Evolutionary conservation across 2,329 filamentous ascomycete genomes (phyloP).

Genomic region (Ascochyta koolunga): DNA sequence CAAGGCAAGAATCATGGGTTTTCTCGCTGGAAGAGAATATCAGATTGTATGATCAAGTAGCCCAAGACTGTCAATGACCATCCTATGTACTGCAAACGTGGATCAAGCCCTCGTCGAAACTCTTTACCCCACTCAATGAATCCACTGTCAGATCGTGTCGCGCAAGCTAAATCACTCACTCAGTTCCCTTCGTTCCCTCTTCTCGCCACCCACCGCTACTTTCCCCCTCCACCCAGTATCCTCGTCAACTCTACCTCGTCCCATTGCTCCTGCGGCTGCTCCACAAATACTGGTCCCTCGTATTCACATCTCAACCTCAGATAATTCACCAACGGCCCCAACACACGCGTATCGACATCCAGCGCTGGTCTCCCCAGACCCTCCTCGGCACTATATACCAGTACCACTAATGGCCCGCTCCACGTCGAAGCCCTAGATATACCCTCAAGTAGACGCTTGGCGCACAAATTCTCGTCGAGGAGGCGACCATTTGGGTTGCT

Average conservation of each 20-base stretch:
- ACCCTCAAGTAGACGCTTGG: background rate
- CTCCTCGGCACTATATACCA: constrained; percentile 14
- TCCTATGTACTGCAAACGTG: background rate
- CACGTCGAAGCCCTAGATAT: background rate
- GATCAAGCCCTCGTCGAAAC: background rate
- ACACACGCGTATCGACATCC: constrained; percentile 12
- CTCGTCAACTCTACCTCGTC: constrained; percentile 4
- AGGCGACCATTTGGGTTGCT: constrained; percentile 4
- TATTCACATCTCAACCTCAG: constrained; percentile 19
- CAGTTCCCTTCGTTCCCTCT: too few relatives aligned
- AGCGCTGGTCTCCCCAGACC: constrained; percentile 17
- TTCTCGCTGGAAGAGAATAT: constrained; percentile 12
- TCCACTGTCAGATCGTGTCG: too few relatives aligned
- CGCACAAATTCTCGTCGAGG: background rate
- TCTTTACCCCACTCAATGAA: background rate
- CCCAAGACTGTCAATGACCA: constrained; percentile 9
- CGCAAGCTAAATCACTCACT: too few relatives aligned
- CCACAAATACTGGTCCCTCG: constrained; percentile 16
- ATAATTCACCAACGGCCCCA: constrained; percentile 16
- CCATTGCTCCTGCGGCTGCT: constrained; percentile 23
- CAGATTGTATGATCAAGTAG: constrained; percentile 8
- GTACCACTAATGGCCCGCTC: constrained; percentile 15
- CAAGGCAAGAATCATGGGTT: background rate
- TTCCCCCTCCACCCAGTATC: background rate
- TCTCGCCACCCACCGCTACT: too few relatives aligned